Evolutionary conservation across 805 yeast species (phyloP).

Genomic region (Isabelozyma pseudorhagii): DNA sequence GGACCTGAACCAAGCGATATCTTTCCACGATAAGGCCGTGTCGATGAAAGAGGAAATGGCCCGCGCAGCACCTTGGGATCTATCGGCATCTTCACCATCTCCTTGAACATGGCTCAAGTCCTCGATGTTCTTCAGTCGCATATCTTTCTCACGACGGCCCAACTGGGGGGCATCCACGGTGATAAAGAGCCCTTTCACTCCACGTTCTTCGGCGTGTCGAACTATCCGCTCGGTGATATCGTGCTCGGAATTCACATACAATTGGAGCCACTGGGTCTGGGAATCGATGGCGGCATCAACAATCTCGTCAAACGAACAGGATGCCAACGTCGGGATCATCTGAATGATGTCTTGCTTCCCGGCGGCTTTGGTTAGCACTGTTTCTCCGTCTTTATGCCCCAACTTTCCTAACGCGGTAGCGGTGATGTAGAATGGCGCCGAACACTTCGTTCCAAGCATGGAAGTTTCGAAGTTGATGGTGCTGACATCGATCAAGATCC

Average conservation of each 20-base stretch:
- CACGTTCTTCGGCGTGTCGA: slow-evolving; percentile 22
- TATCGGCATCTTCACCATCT: slow-evolving; percentile 54
- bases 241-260: slow-evolving; percentile 25
- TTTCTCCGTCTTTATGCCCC: slow-evolving; percentile 27
- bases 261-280: slow-evolving; percentile 32
- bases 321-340: slow-evolving; percentile 27
- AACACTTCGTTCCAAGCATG: slow-evolving; percentile 15
- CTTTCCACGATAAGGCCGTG: slow-evolving; percentile 36
- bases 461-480: slow-evolving; percentile 13
- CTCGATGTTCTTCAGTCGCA: slow-evolving; percentile 21
- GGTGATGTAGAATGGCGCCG: slow-evolving; percentile 27
- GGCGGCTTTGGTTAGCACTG: slow-evolving; percentile 28
- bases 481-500: slow-evolving; percentile 21
- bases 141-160: slow-evolving; percentile 46
- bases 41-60: slow-evolving; percentile 82
- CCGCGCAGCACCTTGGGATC: slow-evolving; percentile 79
- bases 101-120: slow-evolving; percentile 45
- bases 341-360: slow-evolving; percentile 25
- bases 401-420: slow-evolving; percentile 28
- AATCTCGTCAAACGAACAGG: slow-evolving; percentile 22
- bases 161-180: slow-evolving; percentile 32
- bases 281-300: slow-evolving; percentile 16
- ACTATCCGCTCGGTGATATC: slow-evolving; percentile 17
- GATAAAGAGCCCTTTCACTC: slow-evolving; percentile 28
- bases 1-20: slow-evolving; percentile 36